These are phyloP conservation scores for Sugiyamaella marilandica DNA, from an alignment of 805 yeast genomes.

Conservation along the genomic window DNA sequence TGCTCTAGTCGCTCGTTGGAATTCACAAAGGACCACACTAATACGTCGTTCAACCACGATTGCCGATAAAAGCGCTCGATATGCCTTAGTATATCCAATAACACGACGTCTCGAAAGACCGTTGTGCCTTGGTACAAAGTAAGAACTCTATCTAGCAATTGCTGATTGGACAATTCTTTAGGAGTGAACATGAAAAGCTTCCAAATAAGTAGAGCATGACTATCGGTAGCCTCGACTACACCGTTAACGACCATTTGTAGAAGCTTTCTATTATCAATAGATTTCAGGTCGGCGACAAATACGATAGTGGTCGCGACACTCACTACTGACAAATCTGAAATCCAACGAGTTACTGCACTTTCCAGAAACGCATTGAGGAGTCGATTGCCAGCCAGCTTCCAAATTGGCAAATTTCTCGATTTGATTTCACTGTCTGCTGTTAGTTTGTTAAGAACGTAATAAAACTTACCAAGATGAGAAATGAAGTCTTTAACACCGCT, in stretches of 20 bases:
- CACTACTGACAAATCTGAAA: constrained; percentile 38
- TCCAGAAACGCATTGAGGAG: constrained; percentile 31
- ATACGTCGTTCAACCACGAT: constrained; percentile 64
- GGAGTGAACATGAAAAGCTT: constrained; percentile 47
- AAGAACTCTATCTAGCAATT: constrained; percentile 48
- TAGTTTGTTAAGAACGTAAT: neutral
- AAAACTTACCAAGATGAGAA: constrained; percentile 5
- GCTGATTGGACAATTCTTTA: constrained; percentile 41
- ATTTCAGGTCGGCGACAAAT: constrained; percentile 34
- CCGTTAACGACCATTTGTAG: constrained; percentile 63
- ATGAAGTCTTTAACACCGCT: neutral
- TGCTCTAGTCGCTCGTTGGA: constrained; percentile 40
- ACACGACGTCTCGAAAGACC: constrained; percentile 54
- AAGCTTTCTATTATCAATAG: constrained; percentile 43
- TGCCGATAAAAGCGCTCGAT: constrained; percentile 49
- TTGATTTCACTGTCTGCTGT: neutral
- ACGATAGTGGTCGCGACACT: constrained; percentile 42
- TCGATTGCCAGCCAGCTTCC: constrained; percentile 19
- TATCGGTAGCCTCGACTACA: constrained; percentile 37
- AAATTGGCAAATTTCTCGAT: constrained; percentile 7
- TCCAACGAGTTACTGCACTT: constrained; percentile 40
- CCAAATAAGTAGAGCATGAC: constrained; percentile 44
- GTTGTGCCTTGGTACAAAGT: constrained; percentile 60
- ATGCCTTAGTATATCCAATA: constrained; percentile 50
- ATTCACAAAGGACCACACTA: constrained; percentile 56